phyloP scores from a whole-genome alignment of 306 rosid genomes.

The Lathyrus sativus region DNA sequence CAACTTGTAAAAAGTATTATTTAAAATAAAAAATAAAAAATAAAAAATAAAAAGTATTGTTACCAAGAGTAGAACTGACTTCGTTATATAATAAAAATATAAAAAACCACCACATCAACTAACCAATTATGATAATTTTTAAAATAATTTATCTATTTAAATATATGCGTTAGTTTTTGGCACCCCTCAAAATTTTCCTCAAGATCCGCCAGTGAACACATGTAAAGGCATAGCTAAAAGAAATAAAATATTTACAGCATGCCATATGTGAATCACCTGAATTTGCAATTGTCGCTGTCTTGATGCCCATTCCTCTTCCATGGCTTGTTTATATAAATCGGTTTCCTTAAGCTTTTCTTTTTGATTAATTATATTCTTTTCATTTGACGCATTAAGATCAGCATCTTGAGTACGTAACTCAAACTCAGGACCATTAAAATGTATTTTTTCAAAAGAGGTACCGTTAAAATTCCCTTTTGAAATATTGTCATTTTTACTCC shows the following conservation, averaged over 20 bases:
- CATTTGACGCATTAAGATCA: conserved; percentile 30
- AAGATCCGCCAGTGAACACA: background rate
- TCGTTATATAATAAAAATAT: too few relatives aligned
- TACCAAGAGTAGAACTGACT: too few relatives aligned
- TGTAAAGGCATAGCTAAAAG: conserved; percentile 5
- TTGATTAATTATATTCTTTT: conserved; percentile 54
- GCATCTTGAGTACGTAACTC: conserved; percentile 38
- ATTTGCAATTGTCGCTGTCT: conserved; percentile 74
- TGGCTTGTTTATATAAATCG: conserved; percentile 77
- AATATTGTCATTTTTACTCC: conserved; percentile 27
- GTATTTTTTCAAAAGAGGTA: conserved; percentile 38
- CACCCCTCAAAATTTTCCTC: too few relatives aligned
- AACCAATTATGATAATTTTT: too few relatives aligned
- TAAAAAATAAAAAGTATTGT: too few relatives aligned
- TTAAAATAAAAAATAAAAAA: too few relatives aligned
- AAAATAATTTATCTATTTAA: too few relatives aligned
- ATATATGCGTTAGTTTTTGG: too few relatives aligned
- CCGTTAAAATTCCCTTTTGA: conserved; percentile 29
- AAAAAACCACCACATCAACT: too few relatives aligned
- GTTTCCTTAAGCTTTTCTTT: conserved; percentile 87
- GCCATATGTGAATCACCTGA: conserved; percentile 62
- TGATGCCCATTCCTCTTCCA: conserved; percentile 86
- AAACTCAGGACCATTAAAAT: conserved; percentile 28
- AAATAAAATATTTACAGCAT: conserved; percentile 8
- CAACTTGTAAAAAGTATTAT: too few relatives aligned